Percentiles rank a stretch among this genome's conserved stretches.
phyloP scores from a whole-genome alignment of 2,329 filamentous ascomycete species.

The Diaporthe australafricana region DNA sequence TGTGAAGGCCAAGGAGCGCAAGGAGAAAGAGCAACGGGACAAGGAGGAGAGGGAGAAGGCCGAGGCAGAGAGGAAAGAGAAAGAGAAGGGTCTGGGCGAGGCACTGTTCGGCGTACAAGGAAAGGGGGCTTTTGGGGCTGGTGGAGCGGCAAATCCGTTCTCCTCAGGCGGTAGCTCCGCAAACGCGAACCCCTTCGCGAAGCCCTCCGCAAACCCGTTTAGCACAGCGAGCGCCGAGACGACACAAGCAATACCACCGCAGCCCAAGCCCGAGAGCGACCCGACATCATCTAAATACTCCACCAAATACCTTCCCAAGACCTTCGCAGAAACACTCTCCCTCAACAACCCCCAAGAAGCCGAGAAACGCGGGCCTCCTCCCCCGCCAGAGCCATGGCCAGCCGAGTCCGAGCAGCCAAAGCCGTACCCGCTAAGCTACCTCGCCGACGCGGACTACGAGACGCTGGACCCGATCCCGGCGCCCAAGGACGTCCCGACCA shows the following conservation, averaged over 20 bases:
- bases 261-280: conserved; percentile 25
- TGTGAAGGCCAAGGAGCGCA: conserved; percentile 43
- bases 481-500: conserved; percentile 55
- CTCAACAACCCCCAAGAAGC: conserved; percentile 67
- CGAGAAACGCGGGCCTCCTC: conserved; percentile 50
- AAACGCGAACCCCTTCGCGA: conserved; percentile 75
- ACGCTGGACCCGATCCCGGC: conserved; percentile 74
- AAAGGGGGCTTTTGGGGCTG: conserved; percentile 48
- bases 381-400: conserved; percentile 81
- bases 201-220: conserved; percentile 56
- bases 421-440: conserved; percentile 81
- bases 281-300: conserved; percentile 40
- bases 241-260: conserved; percentile 43
- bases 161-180: conserved; percentile 57
- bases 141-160: conserved; percentile 68
- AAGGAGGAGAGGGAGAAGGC: conserved; percentile 46
- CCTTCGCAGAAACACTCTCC: conserved; percentile 81
- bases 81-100: conserved; percentile 67
- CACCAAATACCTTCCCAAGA: conserved; percentile 61
- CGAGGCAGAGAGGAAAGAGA: conserved; percentile 42
- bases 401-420: conserved; percentile 70
- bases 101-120: conserved; percentile 75
- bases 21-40: conserved; percentile 49
- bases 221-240: conserved; percentile 42
- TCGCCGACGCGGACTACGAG: conserved; percentile 92